These are phyloP conservation scores for Noccaea caerulescens DNA, from an alignment of 345 rosid species.

Conservation along the genomic window DNA sequence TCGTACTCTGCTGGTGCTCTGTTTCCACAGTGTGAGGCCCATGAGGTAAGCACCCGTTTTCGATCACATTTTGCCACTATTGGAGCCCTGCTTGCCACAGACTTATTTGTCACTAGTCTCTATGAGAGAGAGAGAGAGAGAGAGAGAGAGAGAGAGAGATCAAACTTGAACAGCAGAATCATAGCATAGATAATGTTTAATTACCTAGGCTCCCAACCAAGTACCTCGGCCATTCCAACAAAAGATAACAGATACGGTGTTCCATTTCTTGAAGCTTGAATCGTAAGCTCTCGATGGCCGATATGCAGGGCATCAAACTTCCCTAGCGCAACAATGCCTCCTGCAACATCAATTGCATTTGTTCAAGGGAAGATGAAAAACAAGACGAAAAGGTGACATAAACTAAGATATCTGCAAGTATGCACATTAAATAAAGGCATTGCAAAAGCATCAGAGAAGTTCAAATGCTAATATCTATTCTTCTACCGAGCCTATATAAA, in stretches of 20 bases:
- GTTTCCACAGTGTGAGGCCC: conserved; percentile 79
- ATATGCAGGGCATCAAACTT: conserved; percentile 94
- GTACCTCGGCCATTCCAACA: conserved; percentile 89
- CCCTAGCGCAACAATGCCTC: conserved; percentile 94
- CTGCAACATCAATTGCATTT: conserved; percentile 44
- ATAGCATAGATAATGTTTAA: conserved; percentile 3
- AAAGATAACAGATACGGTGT: conserved; percentile 80
- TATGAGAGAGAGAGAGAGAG: neutral
- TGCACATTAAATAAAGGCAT: conserved; percentile 8
- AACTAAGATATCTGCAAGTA: conserved; percentile 1
- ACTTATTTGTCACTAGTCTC: neutral
- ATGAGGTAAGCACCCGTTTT: conserved; percentile 72
- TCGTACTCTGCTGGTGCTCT: conserved; percentile 65
- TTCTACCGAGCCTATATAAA: neutral
- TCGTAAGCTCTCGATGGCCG: conserved; percentile 93
- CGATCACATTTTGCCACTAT: conserved; percentile 92
- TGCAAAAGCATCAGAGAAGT: conserved; percentile 1
- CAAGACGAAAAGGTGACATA: neutral
- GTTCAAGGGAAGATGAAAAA: no score
- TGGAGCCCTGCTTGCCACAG: conserved; percentile 60
- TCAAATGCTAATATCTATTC: conserved; percentile 3
- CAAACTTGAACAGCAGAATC: no score
- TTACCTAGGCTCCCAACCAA: conserved; percentile 96
- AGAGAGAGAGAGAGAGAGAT: no score
- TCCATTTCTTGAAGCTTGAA: conserved; percentile 91